Conservation (phyloP, 2,329 filamentous ascomycete species). For the Lecanosticta acicola region DNA sequence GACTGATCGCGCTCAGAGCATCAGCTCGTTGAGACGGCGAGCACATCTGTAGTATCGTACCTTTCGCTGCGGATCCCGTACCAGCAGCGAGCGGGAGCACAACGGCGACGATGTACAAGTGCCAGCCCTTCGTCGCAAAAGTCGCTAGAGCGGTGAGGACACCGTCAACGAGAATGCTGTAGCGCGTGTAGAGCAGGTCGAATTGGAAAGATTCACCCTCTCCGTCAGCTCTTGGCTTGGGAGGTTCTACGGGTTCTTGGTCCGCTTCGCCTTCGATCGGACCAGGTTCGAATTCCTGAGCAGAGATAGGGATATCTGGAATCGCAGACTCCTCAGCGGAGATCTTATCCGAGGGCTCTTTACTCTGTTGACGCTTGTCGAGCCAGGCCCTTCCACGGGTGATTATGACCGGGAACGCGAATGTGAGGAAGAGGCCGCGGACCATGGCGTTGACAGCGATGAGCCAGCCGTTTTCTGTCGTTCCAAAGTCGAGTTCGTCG, state of each 20-base stretch:
- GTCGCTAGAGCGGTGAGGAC: slow-evolving; percentile 58
- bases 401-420: slow-evolving; percentile 44
- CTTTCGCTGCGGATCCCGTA: slow-evolving; percentile 64
- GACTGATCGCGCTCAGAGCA: slow-evolving; percentile 61
- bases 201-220: slow-evolving; percentile 52
- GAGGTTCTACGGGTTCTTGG: slow-evolving; percentile 42
- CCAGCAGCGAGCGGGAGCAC: slow-evolving; percentile 64
- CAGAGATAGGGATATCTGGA: slow-evolving; percentile 25
- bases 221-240: slow-evolving; percentile 9
- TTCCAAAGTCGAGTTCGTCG: slow-evolving; percentile 41
- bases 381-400: slow-evolving; percentile 42
- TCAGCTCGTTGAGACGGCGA: slow-evolving; percentile 57
- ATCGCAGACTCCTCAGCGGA: slow-evolving; percentile 16
- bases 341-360: slow-evolving; percentile 33
- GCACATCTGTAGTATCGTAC: slow-evolving; percentile 68
- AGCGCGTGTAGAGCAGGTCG: slow-evolving; percentile 62
- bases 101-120: slow-evolving; percentile 62
- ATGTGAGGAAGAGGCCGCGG: slow-evolving; percentile 41
- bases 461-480: slow-evolving; percentile 42
- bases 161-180: slow-evolving; percentile 61
- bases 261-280: slow-evolving; percentile 32
- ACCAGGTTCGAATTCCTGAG: slow-evolving; percentile 31
- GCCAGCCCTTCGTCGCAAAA: slow-evolving; percentile 59
- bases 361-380: slow-evolving; percentile 13
- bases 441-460: slow-evolving; percentile 43